These are phyloP conservation scores for Xylaria polymorpha DNA, from an alignment of 2,329 filamentous ascomycete species.

Conservation along the genomic window DNA sequence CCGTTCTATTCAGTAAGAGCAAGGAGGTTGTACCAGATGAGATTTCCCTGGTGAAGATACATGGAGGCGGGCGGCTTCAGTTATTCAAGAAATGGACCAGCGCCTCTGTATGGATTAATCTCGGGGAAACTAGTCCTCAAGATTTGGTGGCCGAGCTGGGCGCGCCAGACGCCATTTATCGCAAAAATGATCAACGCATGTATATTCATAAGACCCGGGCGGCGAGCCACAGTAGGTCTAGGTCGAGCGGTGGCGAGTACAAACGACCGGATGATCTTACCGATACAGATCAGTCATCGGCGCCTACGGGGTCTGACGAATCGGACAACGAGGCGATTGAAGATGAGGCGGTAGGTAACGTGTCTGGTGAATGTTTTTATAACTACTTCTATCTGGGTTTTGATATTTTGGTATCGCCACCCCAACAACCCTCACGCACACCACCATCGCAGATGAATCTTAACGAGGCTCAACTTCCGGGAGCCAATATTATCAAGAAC, in stretches of 20 bases:
- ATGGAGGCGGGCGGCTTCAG: slow-evolving; percentile 82
- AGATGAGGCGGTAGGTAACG: slow-evolving; percentile 64
- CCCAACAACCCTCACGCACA: slow-evolving; percentile 71
- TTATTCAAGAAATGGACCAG: slow-evolving; percentile 77
- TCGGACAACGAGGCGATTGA: slow-evolving; percentile 71
- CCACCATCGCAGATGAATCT: slow-evolving; percentile 63
- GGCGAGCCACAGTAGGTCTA: slow-evolving; percentile 62
- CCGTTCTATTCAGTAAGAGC: slow-evolving; percentile 74
- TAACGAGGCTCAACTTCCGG: slow-evolving; percentile 43
- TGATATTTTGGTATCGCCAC: slow-evolving; percentile 88
- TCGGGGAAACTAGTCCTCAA: slow-evolving; percentile 91
- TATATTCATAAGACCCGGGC: slow-evolving; percentile 80
- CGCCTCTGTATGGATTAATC: slow-evolving; percentile 74
- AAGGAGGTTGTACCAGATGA: slow-evolving; percentile 89
- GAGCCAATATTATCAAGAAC: slow-evolving; percentile 54
- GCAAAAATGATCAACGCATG: slow-evolving; percentile 88
- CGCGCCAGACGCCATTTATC: slow-evolving; percentile 92
- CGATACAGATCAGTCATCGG: slow-evolving; percentile 81
- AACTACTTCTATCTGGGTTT: slow-evolving; percentile 98
- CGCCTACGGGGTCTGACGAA: slow-evolving; percentile 76
- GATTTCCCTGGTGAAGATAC: slow-evolving; percentile 80
- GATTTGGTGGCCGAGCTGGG: slow-evolving; percentile 91
- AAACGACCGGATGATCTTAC: slow-evolving; percentile 67
- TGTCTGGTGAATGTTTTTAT: slow-evolving; percentile 85
- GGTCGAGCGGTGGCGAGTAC: slow-evolving; percentile 59